Evolutionary conservation across 2,329 filamentous ascomycete genomes (phyloP).

Genomic region (Tothia fuscella): DNA sequence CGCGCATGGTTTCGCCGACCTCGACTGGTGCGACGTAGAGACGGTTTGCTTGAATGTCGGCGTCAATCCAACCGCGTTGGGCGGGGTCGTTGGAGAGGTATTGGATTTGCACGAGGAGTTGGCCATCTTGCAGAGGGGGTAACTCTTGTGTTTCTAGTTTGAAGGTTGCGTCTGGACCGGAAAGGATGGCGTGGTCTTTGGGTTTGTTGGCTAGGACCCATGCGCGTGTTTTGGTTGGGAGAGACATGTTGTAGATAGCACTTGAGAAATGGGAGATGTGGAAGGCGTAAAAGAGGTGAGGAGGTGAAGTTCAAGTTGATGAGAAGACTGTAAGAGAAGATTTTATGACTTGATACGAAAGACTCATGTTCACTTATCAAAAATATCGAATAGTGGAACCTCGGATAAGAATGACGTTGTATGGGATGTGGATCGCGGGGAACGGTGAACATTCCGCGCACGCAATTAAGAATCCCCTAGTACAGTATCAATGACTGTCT

Average conservation of each 20-base stretch:
- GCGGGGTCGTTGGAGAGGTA: slow-evolving; percentile 43
- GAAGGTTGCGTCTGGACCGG: slow-evolving; percentile 29
- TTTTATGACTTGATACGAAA: no score
- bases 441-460: no score
- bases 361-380: no score
- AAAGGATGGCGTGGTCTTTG: slow-evolving; percentile 22
- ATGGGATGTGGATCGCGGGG: no score
- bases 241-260: slow-evolving; percentile 4
- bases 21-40: slow-evolving; percentile 36
- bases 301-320: no score
- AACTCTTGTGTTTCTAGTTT: slow-evolving; percentile 24
- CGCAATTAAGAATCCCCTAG: no score
- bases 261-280: no score
- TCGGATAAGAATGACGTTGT: no score
- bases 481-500: no score
- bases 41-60: slow-evolving; percentile 27
- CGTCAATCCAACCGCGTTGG: slow-evolving; percentile 39
- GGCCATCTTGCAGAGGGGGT: slow-evolving; percentile 24
- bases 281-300: no score
- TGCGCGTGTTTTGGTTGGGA: slow-evolving; percentile 17
- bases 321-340: no score
- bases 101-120: slow-evolving; percentile 35
- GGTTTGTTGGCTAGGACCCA: slow-evolving; percentile 34
- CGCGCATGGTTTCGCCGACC: slow-evolving; percentile 27
- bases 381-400: no score